Conservation (phyloP, 148 eudicot species). For the Arctostaphylos glauca region DNA sequence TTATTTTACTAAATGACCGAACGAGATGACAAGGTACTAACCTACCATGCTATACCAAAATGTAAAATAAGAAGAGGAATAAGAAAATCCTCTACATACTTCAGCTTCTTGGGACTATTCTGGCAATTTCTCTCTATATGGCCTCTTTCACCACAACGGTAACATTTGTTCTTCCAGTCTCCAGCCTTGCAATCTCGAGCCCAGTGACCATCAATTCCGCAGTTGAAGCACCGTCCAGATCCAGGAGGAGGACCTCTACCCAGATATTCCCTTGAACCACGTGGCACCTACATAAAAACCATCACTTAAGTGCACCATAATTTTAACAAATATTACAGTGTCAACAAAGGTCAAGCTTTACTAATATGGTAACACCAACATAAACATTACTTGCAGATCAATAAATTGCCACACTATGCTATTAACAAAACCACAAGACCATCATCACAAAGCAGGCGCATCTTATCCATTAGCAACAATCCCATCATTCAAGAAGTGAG, state of each 20-base stretch:
- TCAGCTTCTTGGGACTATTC: constrained; percentile 78
- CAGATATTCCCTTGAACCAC: constrained; percentile 71
- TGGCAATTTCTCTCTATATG: constrained; percentile 87
- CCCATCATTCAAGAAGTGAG: neutral
- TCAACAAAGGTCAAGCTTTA: neutral
- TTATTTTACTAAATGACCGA: neutral
- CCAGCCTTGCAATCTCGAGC: constrained; percentile 98
- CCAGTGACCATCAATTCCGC: constrained; percentile 97
- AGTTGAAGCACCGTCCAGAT: constrained; percentile 89
- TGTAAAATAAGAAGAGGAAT: neutral
- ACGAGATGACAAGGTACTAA: neutral
- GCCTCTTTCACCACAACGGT: constrained; percentile 94
- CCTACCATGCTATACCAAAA: neutral
- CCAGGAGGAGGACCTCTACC: constrained; percentile 91
- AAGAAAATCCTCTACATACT: constrained; percentile 16
- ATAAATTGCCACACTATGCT: neutral
- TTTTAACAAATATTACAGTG: neutral
- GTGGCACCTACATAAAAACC: constrained; percentile 45
- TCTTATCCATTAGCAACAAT: neutral
- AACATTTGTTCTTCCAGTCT: constrained; percentile 97
- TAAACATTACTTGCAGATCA: neutral
- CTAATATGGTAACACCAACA: neutral
- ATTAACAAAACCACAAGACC: neutral
- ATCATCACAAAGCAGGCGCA: neutral
- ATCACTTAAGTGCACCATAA: neutral